phyloP scores from a whole-genome alignment of 768 basidiomycete species.

The Lactarius akahatsu region DNA sequence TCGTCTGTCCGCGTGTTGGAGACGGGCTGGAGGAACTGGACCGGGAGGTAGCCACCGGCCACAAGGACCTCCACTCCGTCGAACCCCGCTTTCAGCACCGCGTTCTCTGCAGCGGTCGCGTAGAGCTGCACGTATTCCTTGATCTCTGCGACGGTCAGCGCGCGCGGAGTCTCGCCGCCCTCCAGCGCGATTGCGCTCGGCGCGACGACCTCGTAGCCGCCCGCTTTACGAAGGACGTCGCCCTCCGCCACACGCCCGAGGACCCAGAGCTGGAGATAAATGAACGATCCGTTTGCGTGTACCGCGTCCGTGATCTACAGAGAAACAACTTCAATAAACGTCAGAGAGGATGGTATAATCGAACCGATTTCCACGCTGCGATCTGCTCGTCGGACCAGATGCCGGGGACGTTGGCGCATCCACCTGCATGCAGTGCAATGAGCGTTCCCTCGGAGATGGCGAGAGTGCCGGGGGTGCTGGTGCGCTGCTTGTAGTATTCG shows the following conservation, averaged over 20 bases:
- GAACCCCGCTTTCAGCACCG: conserved; percentile 34
- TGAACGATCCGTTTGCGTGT: conserved; percentile 44
- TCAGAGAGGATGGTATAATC: conserved; percentile 4
- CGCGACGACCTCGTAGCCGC: neutral
- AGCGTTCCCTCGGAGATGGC: conserved; percentile 59
- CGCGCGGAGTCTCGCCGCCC: conserved; percentile 36
- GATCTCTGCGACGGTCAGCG: conserved; percentile 50
- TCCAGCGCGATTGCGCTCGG: conserved; percentile 1
- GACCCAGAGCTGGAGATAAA: conserved; percentile 51
- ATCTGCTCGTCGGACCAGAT: conserved; percentile 52
- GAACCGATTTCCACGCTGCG: conserved; percentile 52
- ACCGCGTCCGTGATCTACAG: conserved; percentile 37
- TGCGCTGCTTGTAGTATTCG: conserved; percentile 52
- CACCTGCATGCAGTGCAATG: conserved; percentile 53
- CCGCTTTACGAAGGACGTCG: neutral
- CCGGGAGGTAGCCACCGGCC: conserved; percentile 35
- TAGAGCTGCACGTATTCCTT: conserved; percentile 50
- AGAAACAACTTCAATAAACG: neutral
- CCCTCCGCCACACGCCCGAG: conserved; percentile 41
- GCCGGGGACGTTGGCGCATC: conserved; percentile 43
- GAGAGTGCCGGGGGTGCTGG: conserved; percentile 49
- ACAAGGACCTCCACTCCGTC: conserved; percentile 36
- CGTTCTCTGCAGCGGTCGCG: conserved; percentile 35
- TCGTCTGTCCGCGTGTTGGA: conserved; percentile 44
- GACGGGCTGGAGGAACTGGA: conserved; percentile 41